Evolutionary conservation across 306 rosid species (phyloP).

Genomic region (Ceratonia siliqua): DNA sequence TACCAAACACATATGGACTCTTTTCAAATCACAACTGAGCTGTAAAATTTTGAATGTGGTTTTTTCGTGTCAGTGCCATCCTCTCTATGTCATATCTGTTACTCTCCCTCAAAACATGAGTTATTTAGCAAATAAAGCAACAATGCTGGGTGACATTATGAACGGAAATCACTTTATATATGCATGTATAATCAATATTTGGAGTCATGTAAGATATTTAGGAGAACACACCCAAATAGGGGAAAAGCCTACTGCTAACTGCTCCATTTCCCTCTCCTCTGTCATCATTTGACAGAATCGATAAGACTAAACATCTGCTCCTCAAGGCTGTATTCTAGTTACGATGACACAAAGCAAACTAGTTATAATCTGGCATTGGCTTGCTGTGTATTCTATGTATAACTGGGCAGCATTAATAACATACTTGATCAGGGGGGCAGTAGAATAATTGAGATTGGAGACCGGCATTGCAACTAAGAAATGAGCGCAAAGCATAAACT

Average conservation of each 20-base stretch:
- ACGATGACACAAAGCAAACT: not conserved
- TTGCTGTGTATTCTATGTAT: conserved; percentile 4
- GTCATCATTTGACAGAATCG: not conserved
- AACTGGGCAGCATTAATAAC: not conserved
- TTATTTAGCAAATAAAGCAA: not conserved
- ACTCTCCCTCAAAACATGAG: not conserved
- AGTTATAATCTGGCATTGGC: not conserved
- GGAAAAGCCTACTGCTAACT: not conserved
- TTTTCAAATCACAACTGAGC: not conserved
- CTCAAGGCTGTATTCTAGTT: not conserved
- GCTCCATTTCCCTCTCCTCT: not conserved
- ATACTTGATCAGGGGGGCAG: not conserved
- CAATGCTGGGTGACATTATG: not conserved
- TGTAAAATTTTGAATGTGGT: not conserved
- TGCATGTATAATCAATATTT: not conserved
- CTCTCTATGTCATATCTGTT: too few relatives aligned
- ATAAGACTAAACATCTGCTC: not conserved
- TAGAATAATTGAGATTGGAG: conserved; percentile 10
- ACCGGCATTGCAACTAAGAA: conserved; percentile 22
- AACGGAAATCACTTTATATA: not conserved
- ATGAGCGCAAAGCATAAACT: not conserved
- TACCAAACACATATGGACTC: too few relatives aligned
- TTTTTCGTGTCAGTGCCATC: not conserved
- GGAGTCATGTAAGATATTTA: not conserved
- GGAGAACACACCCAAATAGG: not conserved